Evolutionary conservation across 345 rosid species (phyloP), one percentile per base, ranked within the genome.

Genomic region (Hevea brasiliensis): DNA sequence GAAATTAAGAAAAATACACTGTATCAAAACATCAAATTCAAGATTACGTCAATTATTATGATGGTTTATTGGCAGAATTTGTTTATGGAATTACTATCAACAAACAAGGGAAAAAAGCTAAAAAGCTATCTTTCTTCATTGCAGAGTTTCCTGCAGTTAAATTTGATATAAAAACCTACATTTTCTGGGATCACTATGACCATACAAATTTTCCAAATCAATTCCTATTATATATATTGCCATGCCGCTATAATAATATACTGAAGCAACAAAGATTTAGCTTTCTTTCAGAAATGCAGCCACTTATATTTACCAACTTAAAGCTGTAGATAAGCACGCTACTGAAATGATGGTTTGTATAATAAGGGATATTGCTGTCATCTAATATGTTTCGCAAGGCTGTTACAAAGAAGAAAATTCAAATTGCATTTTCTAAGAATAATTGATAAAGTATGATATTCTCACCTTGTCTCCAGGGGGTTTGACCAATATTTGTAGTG

Each of bases 401-500:
- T 63, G 18, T 37, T 32, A 51, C 13, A 29, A 61, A 8, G 53
- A 50, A 48, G 44, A 24, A 53, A 62, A 27, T 21, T 37, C 47
- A 61, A 53, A 35, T 37, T 29, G 51, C 53, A 61, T 35, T 24
- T 51, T 62, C 29, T 14, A 63, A 29, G 5, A 3, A 67, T 61
- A 37, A 68, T 15, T 57, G 51, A 68, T 15, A 20, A 21, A 66
- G 73, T 21, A 47, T 3, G 18, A 42, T 67, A 59, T 69, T 65
- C 96, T 88, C 80, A 95, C 99, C 78, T 86, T 70, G 97, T 91
- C 76, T 92, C 99, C 81, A 95, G 77, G 51, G 99, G 98, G 72
- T 92, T 95, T 32, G 98, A 95, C 98, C 99, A 95, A 72, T 89
- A 89, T 84, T 85, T 93, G 84, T 81, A 87, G 79, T 95, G 90